These are phyloP conservation scores for Noccaea bulbosa DNA, from an alignment of 345 rosid genomes.

Conservation along the genomic window DNA sequence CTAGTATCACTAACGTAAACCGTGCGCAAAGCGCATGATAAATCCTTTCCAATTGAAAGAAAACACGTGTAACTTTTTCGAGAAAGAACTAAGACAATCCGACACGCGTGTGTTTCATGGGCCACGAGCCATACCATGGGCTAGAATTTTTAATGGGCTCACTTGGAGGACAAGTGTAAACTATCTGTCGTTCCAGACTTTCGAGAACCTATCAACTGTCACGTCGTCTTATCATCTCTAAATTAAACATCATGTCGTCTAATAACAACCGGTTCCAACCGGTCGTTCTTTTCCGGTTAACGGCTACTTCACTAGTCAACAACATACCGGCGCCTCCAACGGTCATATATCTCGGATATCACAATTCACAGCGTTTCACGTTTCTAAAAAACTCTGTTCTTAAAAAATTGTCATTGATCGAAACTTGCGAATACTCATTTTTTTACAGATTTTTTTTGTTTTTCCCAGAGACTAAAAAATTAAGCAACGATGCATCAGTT, in stretches of 20 bases:
- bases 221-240: not conserved
- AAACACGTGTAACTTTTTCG: slow-evolving; percentile 14
- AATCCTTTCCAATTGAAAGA: not conserved
- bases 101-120: slow-evolving; percentile 5
- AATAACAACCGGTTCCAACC: slow-evolving; percentile 15
- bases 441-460: not conserved
- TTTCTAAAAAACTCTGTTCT: not conserved
- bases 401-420: slow-evolving; percentile 4
- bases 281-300: slow-evolving; percentile 42
- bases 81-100: not conserved
- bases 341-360: slow-evolving; percentile 49
- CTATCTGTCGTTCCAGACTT: not conserved
- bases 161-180: not conserved
- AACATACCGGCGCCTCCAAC: slow-evolving; percentile 46
- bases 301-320: slow-evolving; percentile 57
- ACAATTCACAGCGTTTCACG: slow-evolving; percentile 40
- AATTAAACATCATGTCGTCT: slow-evolving; percentile 9
- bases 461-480: not conserved
- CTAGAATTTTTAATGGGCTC: slow-evolving; percentile 25
- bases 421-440: not conserved
- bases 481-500: slow-evolving; percentile 29
- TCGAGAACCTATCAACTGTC: not conserved
- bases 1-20: slow-evolving; percentile 23
- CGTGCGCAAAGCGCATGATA: slow-evolving; percentile 25
- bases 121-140: slow-evolving; percentile 13